phyloP scores from a whole-genome alignment of 148 eudicot genomes.

The Bassia scoparia region DNA sequence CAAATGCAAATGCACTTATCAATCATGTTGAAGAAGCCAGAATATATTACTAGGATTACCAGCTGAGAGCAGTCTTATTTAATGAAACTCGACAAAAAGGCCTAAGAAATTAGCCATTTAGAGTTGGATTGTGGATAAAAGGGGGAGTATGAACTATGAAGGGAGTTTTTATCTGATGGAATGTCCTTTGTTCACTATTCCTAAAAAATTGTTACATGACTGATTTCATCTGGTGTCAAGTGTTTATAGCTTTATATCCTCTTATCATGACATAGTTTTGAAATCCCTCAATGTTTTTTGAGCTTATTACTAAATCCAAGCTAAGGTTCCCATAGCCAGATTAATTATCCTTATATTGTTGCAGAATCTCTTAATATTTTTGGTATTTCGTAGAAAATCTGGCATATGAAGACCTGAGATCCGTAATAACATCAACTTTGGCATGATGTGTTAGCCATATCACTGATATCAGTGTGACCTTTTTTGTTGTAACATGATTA shows the following conservation, averaged over 20 bases:
- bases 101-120: background rate
- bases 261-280: background rate
- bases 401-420: conserved; percentile 36
- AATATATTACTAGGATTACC: no score
- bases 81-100: background rate
- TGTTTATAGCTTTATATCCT: no score
- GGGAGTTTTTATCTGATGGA: background rate
- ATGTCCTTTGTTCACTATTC: background rate
- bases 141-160: background rate
- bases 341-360: conserved; percentile 11
- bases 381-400: conserved; percentile 35
- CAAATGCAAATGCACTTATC: no score
- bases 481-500: background rate
- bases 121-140: background rate
- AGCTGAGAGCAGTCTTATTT: background rate
- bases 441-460: conserved; percentile 33
- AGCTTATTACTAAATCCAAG: background rate
- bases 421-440: conserved; percentile 34
- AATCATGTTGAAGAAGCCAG: no score
- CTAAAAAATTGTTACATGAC: no score
- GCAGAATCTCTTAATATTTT: conserved; percentile 35
- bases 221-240: no score
- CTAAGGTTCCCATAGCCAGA: background rate
- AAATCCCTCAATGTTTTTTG: background rate
- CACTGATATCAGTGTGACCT: conserved; percentile 28